Evolutionary conservation across 768 basidiomycete species (phyloP), one percentile per base, ranked within the genome.

Genomic region (Boletus rubescentipes): DNA sequence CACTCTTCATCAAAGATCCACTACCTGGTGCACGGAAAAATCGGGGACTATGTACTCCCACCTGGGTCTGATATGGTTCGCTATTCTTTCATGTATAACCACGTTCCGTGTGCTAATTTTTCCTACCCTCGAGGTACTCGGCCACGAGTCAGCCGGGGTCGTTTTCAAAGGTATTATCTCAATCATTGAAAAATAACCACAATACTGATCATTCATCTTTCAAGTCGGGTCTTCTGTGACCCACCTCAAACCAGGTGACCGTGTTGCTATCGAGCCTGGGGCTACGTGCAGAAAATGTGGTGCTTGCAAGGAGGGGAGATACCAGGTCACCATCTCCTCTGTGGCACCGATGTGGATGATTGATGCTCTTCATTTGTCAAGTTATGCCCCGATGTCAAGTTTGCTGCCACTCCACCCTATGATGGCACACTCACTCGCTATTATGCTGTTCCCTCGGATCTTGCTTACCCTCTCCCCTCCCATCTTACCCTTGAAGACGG

Each of bases 351-450:
- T 54, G 18, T 34, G 10, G 21, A 30, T 30, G 23, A 51, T 42
- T 58, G 18, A 46, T 41, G 39, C 29, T 36, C 40, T 38, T 30
- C 18, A 9, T 46, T 36, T 32, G 30, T 21, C 46, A 58, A 92
- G 91, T 81, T 96, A 53, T 96, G 94, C 73, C 81, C 89, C 2
- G 79, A 93, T 51, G 88, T 96, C 68, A 76, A 82, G 46, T 95
- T 95, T 62, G 93, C 94, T 16, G 94, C 95, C 2, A 96, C 95
- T 14, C 96, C 95, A 49, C 96, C 96, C 1, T 83, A 88, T 65
- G 89, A 96, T 64, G 95, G 95, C 49, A 98, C 95, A 14, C 82
- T 97, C 20, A 79, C 79, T 43, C 81, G 92, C 41, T 96, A 88
- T 76, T 98, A 96, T 73, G 82, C 80, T 49, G 77, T 96, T 51